Base-by-base conservation (phyloP, 2,329 filamentous ascomycete genomes). In the Cadophora sp. region DNA sequence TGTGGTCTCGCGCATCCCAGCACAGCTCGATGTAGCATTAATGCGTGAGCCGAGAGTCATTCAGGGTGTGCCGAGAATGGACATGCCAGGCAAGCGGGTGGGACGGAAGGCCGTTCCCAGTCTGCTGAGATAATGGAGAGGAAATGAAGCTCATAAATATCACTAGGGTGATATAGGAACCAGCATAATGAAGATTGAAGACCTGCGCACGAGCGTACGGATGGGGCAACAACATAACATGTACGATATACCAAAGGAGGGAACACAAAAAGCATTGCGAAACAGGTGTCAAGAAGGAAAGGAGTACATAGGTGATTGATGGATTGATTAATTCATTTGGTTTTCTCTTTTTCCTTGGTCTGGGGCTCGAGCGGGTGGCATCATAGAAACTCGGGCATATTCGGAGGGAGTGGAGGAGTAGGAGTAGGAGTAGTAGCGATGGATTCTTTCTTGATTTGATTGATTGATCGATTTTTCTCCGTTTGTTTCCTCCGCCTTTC, bases 11-110 rank as follows among this genome's bases (percentile, higher is more conserved):
- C 81, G 88, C 72, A 89, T 92, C 45, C 96, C 96, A 5, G 89
- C 92, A 8, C 94, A 92, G 75, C 85, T 99, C 11, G 96, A 99
- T 74, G 86, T 90, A 4, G 87, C 89, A 16, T 83, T 97, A 56
- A 97, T 98, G 93, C 93, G 93, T 78, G 94, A 97, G 79, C 94
- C 94, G 36, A 87, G 94, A 66, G 89, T 92, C 69, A 95, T 97
- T 47, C 93, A 97, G 78, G 94, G 94, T 43, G 89, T 94, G n/a
- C 94, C 94, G 27, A 81, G 87, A 41, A 83, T 85, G 20, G 77
- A 78, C 64, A 59, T 74, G 22, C 73, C 75, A 14, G 75, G 75
- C 0, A 77, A 76, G 65, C 69, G 71, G 63, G 73, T 78, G 1
- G 74, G 76, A 1, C 66, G 77, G 13, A 79, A 79, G 63, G 76